A percentile compares a stretch with the other conserved stretches of the same genome.
Conservation (phyloP, 306 rosid genomes). For the Gastrolobium villosum region DNA sequence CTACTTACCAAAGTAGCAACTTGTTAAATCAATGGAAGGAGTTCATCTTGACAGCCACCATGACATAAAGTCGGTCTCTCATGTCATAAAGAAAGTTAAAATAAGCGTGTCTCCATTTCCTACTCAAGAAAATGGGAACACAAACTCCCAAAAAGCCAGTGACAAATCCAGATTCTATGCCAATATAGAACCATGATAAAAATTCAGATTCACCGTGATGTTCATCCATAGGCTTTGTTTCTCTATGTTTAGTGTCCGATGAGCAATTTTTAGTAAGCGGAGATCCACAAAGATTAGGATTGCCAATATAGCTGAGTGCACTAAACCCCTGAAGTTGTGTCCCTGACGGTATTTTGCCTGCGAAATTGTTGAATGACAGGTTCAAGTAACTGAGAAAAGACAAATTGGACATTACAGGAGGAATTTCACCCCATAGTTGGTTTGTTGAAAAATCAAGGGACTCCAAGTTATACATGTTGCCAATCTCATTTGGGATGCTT, state of each 20-base stretch:
- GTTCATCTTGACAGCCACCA: background rate
- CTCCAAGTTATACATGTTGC: slow-evolving; percentile 19
- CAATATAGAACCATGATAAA: slow-evolving; percentile 8
- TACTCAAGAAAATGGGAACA: background rate
- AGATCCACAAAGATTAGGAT: slow-evolving; percentile 18
- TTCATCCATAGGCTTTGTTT: background rate
- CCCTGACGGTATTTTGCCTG: slow-evolving; percentile 24
- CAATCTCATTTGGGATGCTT: background rate
- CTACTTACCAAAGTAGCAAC: background rate
- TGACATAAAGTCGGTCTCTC: background rate
- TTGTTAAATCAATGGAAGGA: background rate
- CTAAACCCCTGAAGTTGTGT: background rate
- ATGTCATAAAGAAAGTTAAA: background rate
- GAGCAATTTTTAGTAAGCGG: background rate
- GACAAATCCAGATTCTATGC: slow-evolving; percentile 37
- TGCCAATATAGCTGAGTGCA: background rate
- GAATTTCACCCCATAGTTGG: slow-evolving; percentile 38
- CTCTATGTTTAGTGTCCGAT: background rate
- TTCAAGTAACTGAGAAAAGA: slow-evolving; percentile 38
- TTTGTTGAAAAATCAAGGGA: slow-evolving; percentile 43
- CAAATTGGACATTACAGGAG: slow-evolving; percentile 17
- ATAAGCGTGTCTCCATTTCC: slow-evolving; percentile 31
- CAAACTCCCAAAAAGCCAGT: background rate
- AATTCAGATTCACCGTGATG: background rate
- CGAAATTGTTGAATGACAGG: slow-evolving; percentile 43